phyloP scores from a whole-genome alignment of 1,284 basidiomycete species.

The Cystobasidium sp. region DNA sequence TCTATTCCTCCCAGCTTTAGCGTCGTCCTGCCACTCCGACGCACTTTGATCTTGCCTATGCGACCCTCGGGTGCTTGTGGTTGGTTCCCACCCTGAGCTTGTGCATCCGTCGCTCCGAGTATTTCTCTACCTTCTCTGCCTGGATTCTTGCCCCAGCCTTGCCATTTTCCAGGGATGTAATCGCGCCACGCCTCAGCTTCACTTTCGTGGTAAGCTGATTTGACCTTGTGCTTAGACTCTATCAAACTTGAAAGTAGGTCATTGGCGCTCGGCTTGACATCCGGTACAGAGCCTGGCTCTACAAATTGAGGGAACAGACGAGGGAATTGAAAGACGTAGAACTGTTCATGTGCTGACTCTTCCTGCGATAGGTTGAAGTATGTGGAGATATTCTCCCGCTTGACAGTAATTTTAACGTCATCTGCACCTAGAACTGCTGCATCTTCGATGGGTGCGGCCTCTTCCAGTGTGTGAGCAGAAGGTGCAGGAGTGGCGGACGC shows the following conservation, averaged over 20 bases:
- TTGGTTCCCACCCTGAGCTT: neutral
- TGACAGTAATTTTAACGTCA: constrained; percentile 15
- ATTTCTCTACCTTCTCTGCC: constrained; percentile 47
- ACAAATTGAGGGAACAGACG: constrained; percentile 50
- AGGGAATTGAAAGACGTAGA: constrained; percentile 54
- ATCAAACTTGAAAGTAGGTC: constrained; percentile 9
- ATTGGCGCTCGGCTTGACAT: constrained; percentile 45
- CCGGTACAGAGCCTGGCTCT: constrained; percentile 1
- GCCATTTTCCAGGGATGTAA: constrained; percentile 44
- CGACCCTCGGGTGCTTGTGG: constrained; percentile 38
- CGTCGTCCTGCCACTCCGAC: constrained; percentile 49
- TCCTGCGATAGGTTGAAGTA: constrained; percentile 36
- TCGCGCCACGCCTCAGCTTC: constrained; percentile 41
- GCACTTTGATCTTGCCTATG: constrained; percentile 51
- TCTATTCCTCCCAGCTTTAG: constrained; percentile 46
- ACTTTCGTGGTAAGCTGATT: constrained; percentile 34
- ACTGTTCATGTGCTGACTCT: constrained; percentile 46
- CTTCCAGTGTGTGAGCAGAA: constrained; percentile 24
- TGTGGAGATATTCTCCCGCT: neutral
- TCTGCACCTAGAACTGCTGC: constrained; percentile 19
- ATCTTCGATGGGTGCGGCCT: constrained; percentile 46
- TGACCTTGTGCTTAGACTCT: constrained; percentile 32
- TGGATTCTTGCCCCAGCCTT: constrained; percentile 46
- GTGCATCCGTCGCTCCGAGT: constrained; percentile 29
- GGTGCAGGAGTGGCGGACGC: constrained; percentile 34